Conservation (phyloP, 306 rosid genomes). For the Malus sylvestris region DNA sequence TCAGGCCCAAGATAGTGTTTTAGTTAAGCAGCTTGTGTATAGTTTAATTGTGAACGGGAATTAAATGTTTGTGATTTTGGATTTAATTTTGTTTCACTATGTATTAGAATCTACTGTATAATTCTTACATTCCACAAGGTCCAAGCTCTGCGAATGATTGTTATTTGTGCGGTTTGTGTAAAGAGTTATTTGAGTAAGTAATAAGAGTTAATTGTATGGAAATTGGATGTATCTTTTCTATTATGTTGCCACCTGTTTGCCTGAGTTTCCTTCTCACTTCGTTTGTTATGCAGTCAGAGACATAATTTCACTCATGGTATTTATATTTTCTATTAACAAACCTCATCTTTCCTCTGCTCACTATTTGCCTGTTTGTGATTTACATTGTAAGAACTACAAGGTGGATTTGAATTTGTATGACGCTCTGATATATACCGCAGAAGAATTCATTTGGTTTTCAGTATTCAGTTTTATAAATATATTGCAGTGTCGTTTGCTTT, state of each 20-base stretch:
- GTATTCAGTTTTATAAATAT: neutral
- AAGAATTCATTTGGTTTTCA: neutral
- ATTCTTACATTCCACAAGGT: slow-evolving; percentile 7
- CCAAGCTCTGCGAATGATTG: neutral
- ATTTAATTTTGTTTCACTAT: neutral
- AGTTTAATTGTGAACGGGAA: slow-evolving; percentile 12
- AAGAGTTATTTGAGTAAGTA: neutral
- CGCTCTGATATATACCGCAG: neutral
- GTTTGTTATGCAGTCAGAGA: neutral
- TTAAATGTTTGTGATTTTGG: slow-evolving; percentile 8
- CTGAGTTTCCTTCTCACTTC: neutral
- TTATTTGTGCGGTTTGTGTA: neutral
- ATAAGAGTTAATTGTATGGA: neutral
- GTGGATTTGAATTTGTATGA: neutral
- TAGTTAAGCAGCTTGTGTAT: neutral
- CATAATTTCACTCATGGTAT: no score
- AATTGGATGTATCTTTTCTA: neutral
- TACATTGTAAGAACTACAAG: neutral
- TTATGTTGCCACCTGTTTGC: neutral
- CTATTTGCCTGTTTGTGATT: neutral
- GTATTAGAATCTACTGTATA: neutral
- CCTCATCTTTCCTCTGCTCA: neutral
- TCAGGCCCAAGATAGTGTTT: slow-evolving; percentile 82
- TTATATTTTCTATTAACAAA: neutral
- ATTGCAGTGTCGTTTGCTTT: neutral